These are phyloP conservation scores for Nelumbo lutea DNA, from an alignment of 164 flowering plant species.

Conservation along the genomic window DNA sequence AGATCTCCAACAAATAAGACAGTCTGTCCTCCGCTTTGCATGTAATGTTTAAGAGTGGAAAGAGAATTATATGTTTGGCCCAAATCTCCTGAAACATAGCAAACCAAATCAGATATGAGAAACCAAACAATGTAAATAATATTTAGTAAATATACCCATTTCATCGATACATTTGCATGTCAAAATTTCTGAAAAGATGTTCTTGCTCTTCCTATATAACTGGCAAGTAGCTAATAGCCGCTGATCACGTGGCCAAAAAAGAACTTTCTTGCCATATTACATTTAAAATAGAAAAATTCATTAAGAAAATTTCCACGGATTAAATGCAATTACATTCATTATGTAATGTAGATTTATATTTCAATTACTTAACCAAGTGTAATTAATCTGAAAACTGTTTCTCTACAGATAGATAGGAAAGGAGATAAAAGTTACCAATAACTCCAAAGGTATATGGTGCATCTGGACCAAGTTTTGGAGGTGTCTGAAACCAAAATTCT, in stretches of 20 bases:
- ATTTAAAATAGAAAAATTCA: too few species aligned
- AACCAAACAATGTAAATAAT: background rate
- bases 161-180: too few species aligned
- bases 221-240: too few species aligned
- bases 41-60: constrained; percentile 83
- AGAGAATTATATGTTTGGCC: constrained; percentile 95
- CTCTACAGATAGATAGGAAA: background rate
- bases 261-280: too few species aligned
- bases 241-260: too few species aligned
- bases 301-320: too few species aligned
- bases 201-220: too few species aligned
- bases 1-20: constrained; percentile 95
- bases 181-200: too few species aligned
- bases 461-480: constrained; percentile 71
- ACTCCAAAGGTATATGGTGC: constrained; percentile 82
- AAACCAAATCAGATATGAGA: background rate
- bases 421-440: constrained; percentile 56
- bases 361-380: background rate
- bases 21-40: constrained; percentile 63
- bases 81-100: constrained; percentile 64
- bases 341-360: too few species aligned
- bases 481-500: constrained; percentile 86
- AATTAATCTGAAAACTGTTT: too few species aligned
- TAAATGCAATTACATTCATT: too few species aligned
- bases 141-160: too few species aligned